Conservation (phyloP, 2,329 filamentous ascomycete genomes). For the Xylariaceae sp. region DNA sequence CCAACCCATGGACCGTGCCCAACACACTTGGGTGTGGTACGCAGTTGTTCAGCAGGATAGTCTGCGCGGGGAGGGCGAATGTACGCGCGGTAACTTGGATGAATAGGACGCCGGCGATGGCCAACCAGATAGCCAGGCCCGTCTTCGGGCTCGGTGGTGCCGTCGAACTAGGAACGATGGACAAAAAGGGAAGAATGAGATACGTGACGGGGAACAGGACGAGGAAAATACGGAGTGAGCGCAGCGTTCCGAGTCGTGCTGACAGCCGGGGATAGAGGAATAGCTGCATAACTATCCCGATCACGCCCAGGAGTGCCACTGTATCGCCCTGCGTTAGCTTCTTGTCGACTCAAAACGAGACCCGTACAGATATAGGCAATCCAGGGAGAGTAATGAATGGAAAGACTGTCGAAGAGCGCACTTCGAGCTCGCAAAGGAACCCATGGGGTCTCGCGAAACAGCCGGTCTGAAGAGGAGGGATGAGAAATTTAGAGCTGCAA, state of each 20-base stretch:
- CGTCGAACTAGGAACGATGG: slow-evolving; percentile 52
- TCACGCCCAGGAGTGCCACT: slow-evolving; percentile 64
- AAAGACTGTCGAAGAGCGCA: background rate
- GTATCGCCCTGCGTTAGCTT: background rate
- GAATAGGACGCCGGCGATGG: slow-evolving; percentile 56
- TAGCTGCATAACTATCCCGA: slow-evolving; percentile 70
- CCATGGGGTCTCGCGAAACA: background rate
- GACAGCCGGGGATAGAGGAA: slow-evolving; percentile 66
- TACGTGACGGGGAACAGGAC: slow-evolving; percentile 68
- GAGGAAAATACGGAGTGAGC: slow-evolving; percentile 62
- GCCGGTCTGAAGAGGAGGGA: background rate
- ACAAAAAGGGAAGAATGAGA: slow-evolving; percentile 62
- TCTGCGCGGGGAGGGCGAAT: slow-evolving; percentile 48
- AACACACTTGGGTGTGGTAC: slow-evolving; percentile 44
- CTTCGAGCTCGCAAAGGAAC: background rate
- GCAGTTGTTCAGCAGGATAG: slow-evolving; percentile 45
- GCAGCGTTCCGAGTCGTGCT: slow-evolving; percentile 59
- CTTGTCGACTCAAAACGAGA: background rate
- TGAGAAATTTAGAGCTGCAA: background rate
- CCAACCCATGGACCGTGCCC: slow-evolving; percentile 45
- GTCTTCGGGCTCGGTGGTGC: slow-evolving; percentile 47
- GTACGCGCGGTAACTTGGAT: slow-evolving; percentile 63
- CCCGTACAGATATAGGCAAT: background rate
- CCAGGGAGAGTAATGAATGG: background rate
- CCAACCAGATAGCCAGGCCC: slow-evolving; percentile 56